Base-by-base conservation (phyloP, 139 green algal species). In the Volvox africanus region DNA sequence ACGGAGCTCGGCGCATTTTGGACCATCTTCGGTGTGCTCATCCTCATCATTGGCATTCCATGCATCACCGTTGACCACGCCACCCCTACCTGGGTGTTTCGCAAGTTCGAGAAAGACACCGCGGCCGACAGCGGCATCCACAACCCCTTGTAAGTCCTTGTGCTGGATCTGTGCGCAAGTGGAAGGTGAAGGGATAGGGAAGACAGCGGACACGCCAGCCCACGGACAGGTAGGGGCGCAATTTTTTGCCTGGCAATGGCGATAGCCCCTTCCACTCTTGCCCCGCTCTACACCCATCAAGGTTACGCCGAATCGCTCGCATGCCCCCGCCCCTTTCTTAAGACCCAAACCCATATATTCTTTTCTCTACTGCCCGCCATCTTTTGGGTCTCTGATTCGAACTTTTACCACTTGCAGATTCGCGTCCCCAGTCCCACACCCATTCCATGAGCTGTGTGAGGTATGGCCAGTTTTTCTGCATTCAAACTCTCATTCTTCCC, bases 21-120 rank as follows among this genome's bases (percentile, higher is more conserved):
- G 37, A 89, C 92, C 73, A 55, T 94, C 6, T 61, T 89, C 19
- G 90, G 90, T 0, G 83, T 92, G 22, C 24, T 80, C 17, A 69
- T 93, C 2, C 79, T 94, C 19, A 82, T 85, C 35, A 62, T 94
- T n/a, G 67, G 81, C 28, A 88, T 94, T 16, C 92, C 92, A n/a
- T 30, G 61, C 33, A 89, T 94, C 33, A 81, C 90, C 5, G 75
- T 76, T 11, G 16, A 82, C 22, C 89, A 92, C 36, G 80, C 87
- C 36, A 35, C 61, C 22, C 75, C 92, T 1, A 33, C 69, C 22
- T 93, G 69, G 77, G 92, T 94, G 50, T 94, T 94, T 81, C 65
- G 83, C 2, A 55, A 85, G 71, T 94, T 93, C 75, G 89, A 93
- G 22, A 82, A 26, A 5, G 44, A 68, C 0, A 50, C 80, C 36